These are phyloP conservation scores for Malbranchea cinnamomea DNA, from an alignment of 2,329 filamentous ascomycete genomes.

Conservation along the genomic window DNA sequence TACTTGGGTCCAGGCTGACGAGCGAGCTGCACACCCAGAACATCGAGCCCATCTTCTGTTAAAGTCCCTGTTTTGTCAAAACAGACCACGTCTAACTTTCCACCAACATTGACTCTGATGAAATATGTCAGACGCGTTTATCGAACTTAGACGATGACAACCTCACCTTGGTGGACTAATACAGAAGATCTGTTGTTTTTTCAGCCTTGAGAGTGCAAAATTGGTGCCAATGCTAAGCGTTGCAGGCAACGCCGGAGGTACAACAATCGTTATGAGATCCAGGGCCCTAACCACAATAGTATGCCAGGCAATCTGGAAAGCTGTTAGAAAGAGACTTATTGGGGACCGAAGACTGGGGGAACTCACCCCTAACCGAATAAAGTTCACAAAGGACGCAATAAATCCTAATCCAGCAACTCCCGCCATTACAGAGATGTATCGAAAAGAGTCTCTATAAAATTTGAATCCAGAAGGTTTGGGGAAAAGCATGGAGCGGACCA, in stretches of 20 bases:
- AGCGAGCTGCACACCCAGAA: conserved; percentile 73
- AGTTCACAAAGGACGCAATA: conserved; percentile 81
- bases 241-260: conserved; percentile 84
- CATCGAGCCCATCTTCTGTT: conserved; percentile 74
- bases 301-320: conserved; percentile 56
- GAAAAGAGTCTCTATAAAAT: conserved; percentile 94
- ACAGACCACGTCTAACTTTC: conserved; percentile 71
- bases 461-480: conserved; percentile 97
- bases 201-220: conserved; percentile 76
- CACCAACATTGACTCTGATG: conserved; percentile 74
- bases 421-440: conserved; percentile 95
- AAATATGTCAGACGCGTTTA: conserved; percentile 4
- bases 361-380: conserved; percentile 56
- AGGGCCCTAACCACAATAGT: conserved; percentile 82
- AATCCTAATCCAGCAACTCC: conserved; percentile 76
- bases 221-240: conserved; percentile 94
- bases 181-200: conserved; percentile 84
- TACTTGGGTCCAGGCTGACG: conserved; percentile 41
- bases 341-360: conserved; percentile 1
- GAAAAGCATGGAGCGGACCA: conserved; percentile 96
- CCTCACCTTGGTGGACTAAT: conserved; percentile 69
- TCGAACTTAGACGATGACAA: conserved; percentile 2
- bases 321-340: conserved; percentile 11
- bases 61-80: conserved; percentile 85
- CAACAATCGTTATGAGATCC: conserved; percentile 93